A percentile compares a stretch with the other conserved stretches of the same genome.
These are phyloP conservation scores for Penicillium thymicola DNA, from an alignment of 2,329 filamentous ascomycete genomes.

Conservation along the genomic window DNA sequence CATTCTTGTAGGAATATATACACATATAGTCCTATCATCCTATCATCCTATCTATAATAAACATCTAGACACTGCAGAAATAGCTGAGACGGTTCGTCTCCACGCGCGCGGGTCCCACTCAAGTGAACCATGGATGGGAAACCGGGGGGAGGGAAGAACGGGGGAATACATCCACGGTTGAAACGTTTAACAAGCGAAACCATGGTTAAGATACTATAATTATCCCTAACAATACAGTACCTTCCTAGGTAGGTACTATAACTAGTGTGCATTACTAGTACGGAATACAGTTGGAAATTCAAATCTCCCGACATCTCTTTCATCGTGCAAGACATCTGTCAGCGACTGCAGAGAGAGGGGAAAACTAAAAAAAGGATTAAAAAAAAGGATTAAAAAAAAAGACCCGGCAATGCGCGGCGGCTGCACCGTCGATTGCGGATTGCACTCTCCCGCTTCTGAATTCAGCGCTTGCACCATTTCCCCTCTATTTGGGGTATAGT, in stretches of 20 bases:
- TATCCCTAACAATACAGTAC: neutral
- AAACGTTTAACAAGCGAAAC: neutral
- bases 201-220: neutral
- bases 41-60: too few relatives aligned
- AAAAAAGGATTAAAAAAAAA: neutral
- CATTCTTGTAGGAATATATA: neutral
- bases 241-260: too few relatives aligned
- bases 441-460: conserved; percentile 6
- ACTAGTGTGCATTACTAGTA: too few relatives aligned
- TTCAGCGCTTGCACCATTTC: conserved; percentile 6
- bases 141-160: neutral
- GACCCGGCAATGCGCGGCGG: conserved; percentile 12
- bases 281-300: neutral
- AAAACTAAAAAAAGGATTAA: neutral
- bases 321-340: conserved; percentile 12
- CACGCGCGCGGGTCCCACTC: conserved; percentile 8
- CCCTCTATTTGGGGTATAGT: neutral
- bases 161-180: neutral
- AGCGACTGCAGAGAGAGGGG: conserved; percentile 3
- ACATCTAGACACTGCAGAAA: neutral
- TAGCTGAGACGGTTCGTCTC: neutral
- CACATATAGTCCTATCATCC: too few relatives aligned
- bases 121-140: conserved; percentile 2
- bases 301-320: neutral
- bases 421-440: conserved; percentile 19